Evolutionary conservation across 2,329 filamentous ascomycete species (phyloP).

Genomic region (Hypocreales sp.): DNA sequence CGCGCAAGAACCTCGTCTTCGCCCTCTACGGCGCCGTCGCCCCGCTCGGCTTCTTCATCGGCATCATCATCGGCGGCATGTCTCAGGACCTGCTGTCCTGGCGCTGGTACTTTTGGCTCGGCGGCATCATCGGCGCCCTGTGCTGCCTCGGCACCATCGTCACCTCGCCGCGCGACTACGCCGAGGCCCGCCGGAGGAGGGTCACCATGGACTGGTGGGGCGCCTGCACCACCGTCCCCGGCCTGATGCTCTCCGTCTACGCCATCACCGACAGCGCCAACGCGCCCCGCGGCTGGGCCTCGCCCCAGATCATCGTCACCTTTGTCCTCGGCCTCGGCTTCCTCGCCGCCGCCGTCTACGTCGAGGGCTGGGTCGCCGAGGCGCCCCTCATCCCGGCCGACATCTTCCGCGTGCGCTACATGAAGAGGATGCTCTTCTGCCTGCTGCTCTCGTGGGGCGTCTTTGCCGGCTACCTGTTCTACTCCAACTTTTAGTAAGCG

Average conservation of each 20-base stretch:
- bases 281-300: constrained; percentile 44
- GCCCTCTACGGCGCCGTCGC: constrained; percentile 40
- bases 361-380: constrained; percentile 47
- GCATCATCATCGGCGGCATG: constrained; percentile 50
- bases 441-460: constrained; percentile 34
- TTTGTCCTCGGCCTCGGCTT: constrained; percentile 40
- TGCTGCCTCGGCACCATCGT: constrained; percentile 28
- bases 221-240: constrained; percentile 33
- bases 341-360: constrained; percentile 38
- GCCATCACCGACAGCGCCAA: constrained; percentile 52
- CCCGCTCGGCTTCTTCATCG: constrained; percentile 39
- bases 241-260: constrained; percentile 50
- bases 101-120: constrained; percentile 57
- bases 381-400: constrained; percentile 47
- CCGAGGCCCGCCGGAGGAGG: constrained; percentile 11
- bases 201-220: constrained; percentile 48
- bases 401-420: constrained; percentile 45
- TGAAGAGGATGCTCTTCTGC: constrained; percentile 38
- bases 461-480: constrained; percentile 48
- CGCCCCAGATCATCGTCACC: constrained; percentile 46
- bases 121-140: constrained; percentile 27
- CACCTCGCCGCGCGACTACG: constrained; percentile 19
- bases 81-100: constrained; percentile 42
- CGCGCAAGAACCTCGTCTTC: constrained; percentile 51
- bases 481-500: constrained; percentile 46